Conservation (phyloP, 768 basidiomycete genomes). For the Gymnopilus dilepis region DNA sequence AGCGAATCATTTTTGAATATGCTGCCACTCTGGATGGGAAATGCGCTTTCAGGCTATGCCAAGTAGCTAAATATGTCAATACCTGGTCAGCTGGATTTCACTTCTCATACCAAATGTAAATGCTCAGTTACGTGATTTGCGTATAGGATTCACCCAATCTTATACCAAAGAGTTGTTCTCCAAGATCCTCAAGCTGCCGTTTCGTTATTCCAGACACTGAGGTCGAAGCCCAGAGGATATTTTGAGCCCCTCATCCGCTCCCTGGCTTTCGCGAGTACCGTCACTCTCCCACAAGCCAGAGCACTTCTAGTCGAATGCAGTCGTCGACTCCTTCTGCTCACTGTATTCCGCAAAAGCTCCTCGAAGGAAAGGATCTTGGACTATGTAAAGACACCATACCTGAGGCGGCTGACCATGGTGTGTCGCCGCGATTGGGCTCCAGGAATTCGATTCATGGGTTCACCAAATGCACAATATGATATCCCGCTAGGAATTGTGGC, state of each 20-base stretch:
- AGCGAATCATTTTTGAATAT: constrained; percentile 32
- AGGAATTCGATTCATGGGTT: not conserved
- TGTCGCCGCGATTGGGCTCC: not conserved
- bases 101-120: not conserved
- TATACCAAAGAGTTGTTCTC: constrained; percentile 34
- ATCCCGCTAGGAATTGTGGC: constrained; percentile 28
- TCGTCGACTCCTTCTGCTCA: constrained; percentile 9
- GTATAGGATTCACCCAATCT: constrained; percentile 34
- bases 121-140: not conserved
- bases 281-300: constrained; percentile 11
- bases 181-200: constrained; percentile 26
- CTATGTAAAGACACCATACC: constrained; percentile 3
- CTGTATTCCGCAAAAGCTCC: constrained; percentile 11
- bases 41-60: constrained; percentile 27
- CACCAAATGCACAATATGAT: constrained; percentile 17
- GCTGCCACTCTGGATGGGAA: constrained; percentile 28
- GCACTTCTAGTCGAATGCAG: constrained; percentile 17
- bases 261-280: constrained; percentile 11
- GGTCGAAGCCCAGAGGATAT: constrained; percentile 15
- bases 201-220: constrained; percentile 25
- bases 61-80: constrained; percentile 31
- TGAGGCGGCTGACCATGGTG: constrained; percentile 21
- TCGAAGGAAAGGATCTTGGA: constrained; percentile 11
- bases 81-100: constrained; percentile 26
- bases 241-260: constrained; percentile 14